Evolutionary conservation across 108 stramenopile species (phyloP).

Genomic region (Aureococcus anophagefferens): DNA sequence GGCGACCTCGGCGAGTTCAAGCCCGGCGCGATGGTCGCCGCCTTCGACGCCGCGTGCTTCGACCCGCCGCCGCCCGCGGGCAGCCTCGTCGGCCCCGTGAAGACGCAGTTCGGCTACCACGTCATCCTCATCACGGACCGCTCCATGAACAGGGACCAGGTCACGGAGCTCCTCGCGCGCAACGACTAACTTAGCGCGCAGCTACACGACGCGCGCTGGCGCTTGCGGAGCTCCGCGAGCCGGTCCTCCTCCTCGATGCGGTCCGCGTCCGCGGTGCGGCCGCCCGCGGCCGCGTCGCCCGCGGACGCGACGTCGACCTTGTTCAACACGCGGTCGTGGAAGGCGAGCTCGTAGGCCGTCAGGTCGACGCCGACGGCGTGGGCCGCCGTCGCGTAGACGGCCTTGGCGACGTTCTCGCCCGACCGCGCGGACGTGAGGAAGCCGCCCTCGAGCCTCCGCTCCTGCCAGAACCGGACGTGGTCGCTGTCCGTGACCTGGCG

Average conservation of each 20-base stretch:
- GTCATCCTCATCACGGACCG: conserved; percentile 10
- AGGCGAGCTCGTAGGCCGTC: conserved; percentile 4
- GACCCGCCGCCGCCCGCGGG: not conserved
- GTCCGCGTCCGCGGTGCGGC: not conserved
- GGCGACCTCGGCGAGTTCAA: conserved; percentile 9
- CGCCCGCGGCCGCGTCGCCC: not conserved
- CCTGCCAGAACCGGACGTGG: conserved; percentile 16
- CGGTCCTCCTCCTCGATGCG: not conserved
- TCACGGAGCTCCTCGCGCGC: too few species aligned
- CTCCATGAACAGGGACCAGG: not conserved
- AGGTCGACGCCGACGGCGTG: conserved; percentile 7
- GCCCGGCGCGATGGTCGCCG: conserved; percentile 5
- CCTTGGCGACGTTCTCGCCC: conserved; percentile 27
- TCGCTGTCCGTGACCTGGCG: conserved; percentile 11
- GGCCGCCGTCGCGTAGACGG: conserved; percentile 10
- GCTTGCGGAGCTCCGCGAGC: not conserved
- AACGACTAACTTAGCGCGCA: too few species aligned
- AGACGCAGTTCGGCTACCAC: conserved; percentile 21
- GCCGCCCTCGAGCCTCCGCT: conserved; percentile 18
- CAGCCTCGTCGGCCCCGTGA: conserved; percentile 2
- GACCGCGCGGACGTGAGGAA: conserved; percentile 23
- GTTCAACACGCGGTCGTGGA: not conserved
- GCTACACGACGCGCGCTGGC: not conserved
- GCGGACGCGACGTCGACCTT: not conserved
- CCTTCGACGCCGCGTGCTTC: not conserved